These are phyloP conservation scores for Beauveria brongniartii DNA, from an alignment of 2,329 filamentous ascomycete genomes.

Conservation along the genomic window DNA sequence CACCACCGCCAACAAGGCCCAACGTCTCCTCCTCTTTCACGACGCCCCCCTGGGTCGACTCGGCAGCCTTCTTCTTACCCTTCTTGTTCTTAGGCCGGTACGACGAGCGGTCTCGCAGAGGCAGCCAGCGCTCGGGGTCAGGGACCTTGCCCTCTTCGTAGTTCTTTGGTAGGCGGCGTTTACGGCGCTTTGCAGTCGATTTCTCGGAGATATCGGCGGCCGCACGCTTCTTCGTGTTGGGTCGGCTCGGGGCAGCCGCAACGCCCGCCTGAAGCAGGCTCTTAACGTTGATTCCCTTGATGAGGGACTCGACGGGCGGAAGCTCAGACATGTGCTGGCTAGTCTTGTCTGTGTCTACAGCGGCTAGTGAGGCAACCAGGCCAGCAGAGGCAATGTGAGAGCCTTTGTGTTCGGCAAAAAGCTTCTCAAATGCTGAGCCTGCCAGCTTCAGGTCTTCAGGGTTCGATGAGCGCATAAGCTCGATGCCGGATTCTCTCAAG, in stretches of 20 bases:
- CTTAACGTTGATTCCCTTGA: slow-evolving; percentile 50
- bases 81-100: slow-evolving; percentile 90
- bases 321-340: slow-evolving; percentile 48
- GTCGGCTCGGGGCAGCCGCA: slow-evolving; percentile 29
- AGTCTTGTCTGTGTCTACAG: slow-evolving; percentile 47
- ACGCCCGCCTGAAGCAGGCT: slow-evolving; percentile 61
- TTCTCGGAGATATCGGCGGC: slow-evolving; percentile 28
- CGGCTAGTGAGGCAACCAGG: slow-evolving; percentile 74
- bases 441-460: slow-evolving; percentile 61
- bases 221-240: slow-evolving; percentile 41
- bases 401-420: slow-evolving; percentile 56
- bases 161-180: slow-evolving; percentile 60
- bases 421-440: slow-evolving; percentile 66
- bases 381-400: slow-evolving; percentile 71
- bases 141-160: slow-evolving; percentile 70
- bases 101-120: slow-evolving; percentile 76
- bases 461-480: slow-evolving; percentile 69
- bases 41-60: slow-evolving; percentile 77
- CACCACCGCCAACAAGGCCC: slow-evolving; percentile 55
- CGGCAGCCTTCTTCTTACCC: slow-evolving; percentile 72
- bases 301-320: slow-evolving; percentile 54
- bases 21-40: slow-evolving; percentile 65
- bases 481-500: slow-evolving; percentile 72
- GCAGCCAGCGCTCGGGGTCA: slow-evolving; percentile 90
- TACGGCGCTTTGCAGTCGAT: slow-evolving; percentile 47